Conservation (phyloP, 23 red algal species). For the Gracilaria caudata region DNA sequence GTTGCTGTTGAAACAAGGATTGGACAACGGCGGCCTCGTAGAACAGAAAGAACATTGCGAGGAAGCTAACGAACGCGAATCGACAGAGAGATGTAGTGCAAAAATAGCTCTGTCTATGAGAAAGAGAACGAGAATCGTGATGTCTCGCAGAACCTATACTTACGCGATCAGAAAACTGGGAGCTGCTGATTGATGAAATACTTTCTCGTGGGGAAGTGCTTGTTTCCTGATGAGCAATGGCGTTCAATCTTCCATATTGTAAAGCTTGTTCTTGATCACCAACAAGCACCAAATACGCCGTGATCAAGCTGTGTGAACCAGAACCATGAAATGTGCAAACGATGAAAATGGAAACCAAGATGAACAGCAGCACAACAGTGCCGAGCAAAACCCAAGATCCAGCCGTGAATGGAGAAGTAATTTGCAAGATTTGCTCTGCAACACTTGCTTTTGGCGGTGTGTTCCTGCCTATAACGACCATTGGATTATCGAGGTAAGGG, state of each 20-base stretch:
- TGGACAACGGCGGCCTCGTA: conserved; percentile 49
- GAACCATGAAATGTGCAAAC: conserved; percentile 15
- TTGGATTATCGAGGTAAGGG: background rate
- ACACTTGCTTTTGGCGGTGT: background rate
- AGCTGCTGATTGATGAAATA: background rate
- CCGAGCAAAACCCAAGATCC: conserved; percentile 4
- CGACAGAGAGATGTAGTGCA: conserved; percentile 32
- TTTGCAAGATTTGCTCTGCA: conserved; percentile 13
- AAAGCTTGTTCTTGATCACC: conserved; percentile 22
- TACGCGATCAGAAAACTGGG: background rate
- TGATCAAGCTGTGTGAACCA: background rate
- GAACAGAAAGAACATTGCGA: conserved; percentile 35
- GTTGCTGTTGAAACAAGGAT: conserved; percentile 32
- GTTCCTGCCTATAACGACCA: conserved; percentile 10
- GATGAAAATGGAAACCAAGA: background rate
- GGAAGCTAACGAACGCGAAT: conserved; percentile 13
- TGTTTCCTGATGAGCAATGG: no score
- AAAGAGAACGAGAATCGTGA: no score
- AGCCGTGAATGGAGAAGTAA: conserved; percentile 1
- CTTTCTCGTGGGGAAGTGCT: background rate
- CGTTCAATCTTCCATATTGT: background rate
- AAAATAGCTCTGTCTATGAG: background rate
- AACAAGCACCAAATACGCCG: conserved; percentile 13
- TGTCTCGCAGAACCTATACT: background rate
- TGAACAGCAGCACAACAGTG: background rate